Conservation (phyloP, 2,329 filamentous ascomycete species). For the Exophiala viscosa region DNA sequence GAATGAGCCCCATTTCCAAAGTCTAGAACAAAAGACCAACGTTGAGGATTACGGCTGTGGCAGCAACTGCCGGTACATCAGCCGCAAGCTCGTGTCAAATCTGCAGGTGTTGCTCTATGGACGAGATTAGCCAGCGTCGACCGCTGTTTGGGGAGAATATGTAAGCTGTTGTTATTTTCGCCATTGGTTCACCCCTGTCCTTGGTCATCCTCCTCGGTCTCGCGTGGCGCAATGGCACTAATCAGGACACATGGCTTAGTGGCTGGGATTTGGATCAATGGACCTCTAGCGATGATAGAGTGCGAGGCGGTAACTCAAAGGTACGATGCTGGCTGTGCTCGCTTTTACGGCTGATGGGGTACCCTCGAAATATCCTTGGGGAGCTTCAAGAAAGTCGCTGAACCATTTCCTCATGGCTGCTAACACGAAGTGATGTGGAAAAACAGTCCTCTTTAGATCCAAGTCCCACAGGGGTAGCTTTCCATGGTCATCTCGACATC, state of each 20-base stretch:
- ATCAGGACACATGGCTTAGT: conserved; percentile 14
- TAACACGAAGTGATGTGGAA: conserved; percentile 3
- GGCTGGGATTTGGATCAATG: conserved; percentile 59
- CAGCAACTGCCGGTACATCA: not conserved
- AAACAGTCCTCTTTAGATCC: conserved; percentile 48
- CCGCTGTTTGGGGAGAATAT: conserved; percentile 20
- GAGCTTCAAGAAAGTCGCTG: not conserved
- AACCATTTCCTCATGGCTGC: not conserved
- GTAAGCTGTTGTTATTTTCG: conserved; percentile 23
- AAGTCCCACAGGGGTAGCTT: conserved; percentile 45
- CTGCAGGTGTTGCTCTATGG: conserved; percentile 1
- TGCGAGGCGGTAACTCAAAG: conserved; percentile 68
- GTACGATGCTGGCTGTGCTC: conserved; percentile 31
- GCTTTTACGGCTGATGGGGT: not conserved
- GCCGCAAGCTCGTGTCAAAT: not conserved
- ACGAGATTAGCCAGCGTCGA: conserved; percentile 7
- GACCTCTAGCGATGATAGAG: conserved; percentile 69
- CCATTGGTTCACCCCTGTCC: not conserved
- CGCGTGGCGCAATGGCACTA: conserved; percentile 14
- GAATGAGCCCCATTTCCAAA: too few relatives aligned
- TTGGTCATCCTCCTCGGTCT: conserved; percentile 3
- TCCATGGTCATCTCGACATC: conserved; percentile 69
- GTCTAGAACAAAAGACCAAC: too few relatives aligned
- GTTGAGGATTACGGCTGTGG: not conserved
- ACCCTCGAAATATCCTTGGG: not conserved